Conservation (phyloP, 148 eudicot genomes). For the Vaccinium macrocarpon region DNA sequence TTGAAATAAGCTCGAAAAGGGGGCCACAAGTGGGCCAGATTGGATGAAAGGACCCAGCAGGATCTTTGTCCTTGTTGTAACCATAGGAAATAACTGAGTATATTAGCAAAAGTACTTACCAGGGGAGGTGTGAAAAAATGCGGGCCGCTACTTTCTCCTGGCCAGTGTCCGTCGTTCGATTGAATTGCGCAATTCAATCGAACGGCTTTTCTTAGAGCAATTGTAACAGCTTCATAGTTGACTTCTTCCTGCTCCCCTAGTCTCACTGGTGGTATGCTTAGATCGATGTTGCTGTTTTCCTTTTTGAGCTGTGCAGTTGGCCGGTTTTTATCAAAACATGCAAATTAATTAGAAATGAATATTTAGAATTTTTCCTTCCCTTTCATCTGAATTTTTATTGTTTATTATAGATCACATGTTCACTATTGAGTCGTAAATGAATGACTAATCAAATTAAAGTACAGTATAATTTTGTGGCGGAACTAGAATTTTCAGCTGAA, state of each 20-base stretch:
- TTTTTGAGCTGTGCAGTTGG: neutral
- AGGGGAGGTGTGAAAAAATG: slow-evolving; percentile 25
- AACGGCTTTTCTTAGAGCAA: slow-evolving; percentile 15
- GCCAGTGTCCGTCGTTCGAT: slow-evolving; percentile 24
- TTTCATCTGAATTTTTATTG: too few relatives aligned
- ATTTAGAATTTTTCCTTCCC: neutral
- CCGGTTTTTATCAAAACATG: neutral
- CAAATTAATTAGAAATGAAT: neutral
- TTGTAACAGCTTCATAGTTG: slow-evolving; percentile 12
- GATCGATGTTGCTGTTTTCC: neutral
- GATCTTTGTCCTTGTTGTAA: too few relatives aligned
- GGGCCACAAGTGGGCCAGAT: neutral
- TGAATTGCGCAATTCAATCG: slow-evolving; percentile 22
- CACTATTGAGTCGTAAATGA: too few relatives aligned
- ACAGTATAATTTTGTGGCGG: too few relatives aligned
- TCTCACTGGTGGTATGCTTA: slow-evolving; percentile 5
- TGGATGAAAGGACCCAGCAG: neutral
- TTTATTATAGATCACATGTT: too few relatives aligned
- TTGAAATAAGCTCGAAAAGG: neutral
- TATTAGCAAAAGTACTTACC: neutral
- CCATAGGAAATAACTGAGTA: neutral
- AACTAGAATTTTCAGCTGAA: too few relatives aligned
- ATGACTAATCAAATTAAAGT: too few relatives aligned
- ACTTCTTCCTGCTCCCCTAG: slow-evolving; percentile 8
- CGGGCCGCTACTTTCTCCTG: slow-evolving; percentile 21